These are phyloP conservation scores for Artomyces pyxidatus DNA, from an alignment of 768 basidiomycete genomes.

Conservation along the genomic window DNA sequence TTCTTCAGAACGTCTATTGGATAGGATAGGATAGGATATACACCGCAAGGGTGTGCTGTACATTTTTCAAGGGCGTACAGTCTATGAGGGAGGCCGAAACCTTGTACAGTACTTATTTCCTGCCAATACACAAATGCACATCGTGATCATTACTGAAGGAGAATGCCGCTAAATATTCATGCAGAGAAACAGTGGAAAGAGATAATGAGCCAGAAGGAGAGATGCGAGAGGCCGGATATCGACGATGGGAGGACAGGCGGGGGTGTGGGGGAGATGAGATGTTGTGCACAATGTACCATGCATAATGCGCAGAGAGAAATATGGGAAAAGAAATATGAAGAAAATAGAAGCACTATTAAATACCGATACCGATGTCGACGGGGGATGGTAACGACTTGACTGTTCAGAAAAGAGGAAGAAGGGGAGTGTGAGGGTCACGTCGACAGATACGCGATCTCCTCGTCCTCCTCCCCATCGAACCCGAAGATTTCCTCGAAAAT, in stretches of 20 bases:
- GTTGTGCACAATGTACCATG: too few relatives aligned
- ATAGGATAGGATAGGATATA: too few relatives aligned
- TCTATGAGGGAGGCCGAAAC: too few relatives aligned
- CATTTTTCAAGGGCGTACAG: too few relatives aligned
- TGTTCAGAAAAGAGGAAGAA: background rate
- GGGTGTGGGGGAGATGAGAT: too few relatives aligned
- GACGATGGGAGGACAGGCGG: too few relatives aligned
- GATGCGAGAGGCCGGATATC: background rate
- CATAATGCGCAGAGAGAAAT: too few relatives aligned
- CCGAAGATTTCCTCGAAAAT: slow-evolving; percentile 73
- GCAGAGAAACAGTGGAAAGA: background rate
- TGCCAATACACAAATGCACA: background rate
- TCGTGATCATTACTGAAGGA: background rate
- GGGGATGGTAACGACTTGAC: background rate
- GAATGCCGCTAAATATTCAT: background rate
- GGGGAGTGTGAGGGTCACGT: slow-evolving; percentile 32
- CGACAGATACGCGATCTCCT: slow-evolving; percentile 71
- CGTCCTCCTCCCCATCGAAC: slow-evolving; percentile 28
- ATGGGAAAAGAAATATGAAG: background rate
- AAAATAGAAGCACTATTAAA: background rate
- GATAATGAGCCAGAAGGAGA: too few relatives aligned
- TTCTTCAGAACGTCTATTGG: too few relatives aligned
- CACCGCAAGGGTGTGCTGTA: too few relatives aligned
- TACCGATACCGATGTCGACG: background rate
- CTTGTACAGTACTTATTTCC: background rate